A percentile compares a stretch with the other conserved stretches of the same genome.
Conservation (phyloP, 2,329 filamentous ascomycete species). For the Colletotrichum brevisporum region DNA sequence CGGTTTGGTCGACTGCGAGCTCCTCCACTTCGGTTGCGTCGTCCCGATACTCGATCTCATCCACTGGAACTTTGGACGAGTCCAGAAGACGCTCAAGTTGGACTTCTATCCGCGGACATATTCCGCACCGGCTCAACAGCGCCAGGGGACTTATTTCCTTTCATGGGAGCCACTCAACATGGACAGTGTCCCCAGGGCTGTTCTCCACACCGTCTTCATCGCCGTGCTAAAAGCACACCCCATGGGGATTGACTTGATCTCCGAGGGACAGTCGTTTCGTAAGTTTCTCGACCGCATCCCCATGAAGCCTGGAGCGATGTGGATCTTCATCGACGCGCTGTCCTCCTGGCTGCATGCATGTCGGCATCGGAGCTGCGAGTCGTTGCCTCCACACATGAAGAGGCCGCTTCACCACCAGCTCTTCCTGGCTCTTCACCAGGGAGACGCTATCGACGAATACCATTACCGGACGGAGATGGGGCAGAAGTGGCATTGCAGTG, state of each 20-base stretch:
- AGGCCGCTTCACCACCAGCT: constrained; percentile 29
- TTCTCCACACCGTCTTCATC: constrained; percentile 26
- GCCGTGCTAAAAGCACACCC: constrained; percentile 31
- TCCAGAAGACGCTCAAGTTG: constrained; percentile 41
- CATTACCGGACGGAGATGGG: not conserved
- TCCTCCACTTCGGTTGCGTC: constrained; percentile 46
- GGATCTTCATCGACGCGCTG: constrained; percentile 29
- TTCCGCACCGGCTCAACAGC: not conserved
- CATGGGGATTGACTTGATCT: constrained; percentile 33
- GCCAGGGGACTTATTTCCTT: constrained; percentile 28
- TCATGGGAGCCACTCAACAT: constrained; percentile 21
- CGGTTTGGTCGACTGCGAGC: constrained; percentile 48
- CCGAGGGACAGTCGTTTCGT: constrained; percentile 3
- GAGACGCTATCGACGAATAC: not conserved
- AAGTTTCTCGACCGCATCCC: constrained; percentile 34
- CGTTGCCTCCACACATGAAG: not conserved
- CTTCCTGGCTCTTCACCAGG: constrained; percentile 23
- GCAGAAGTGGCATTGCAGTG: not conserved
- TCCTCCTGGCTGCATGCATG: constrained; percentile 13
- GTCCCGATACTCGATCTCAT: constrained; percentile 42
- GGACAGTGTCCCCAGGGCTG: not conserved
- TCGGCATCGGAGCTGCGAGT: not conserved
- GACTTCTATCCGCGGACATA: constrained; percentile 32
- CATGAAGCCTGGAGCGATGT: constrained; percentile 27
- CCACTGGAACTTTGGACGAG: constrained; percentile 37